A percentile compares a stretch with the other conserved stretches of the same genome.
phyloP scores from a whole-genome alignment of 345 rosid genomes.

The Gossypium herbaceum region DNA sequence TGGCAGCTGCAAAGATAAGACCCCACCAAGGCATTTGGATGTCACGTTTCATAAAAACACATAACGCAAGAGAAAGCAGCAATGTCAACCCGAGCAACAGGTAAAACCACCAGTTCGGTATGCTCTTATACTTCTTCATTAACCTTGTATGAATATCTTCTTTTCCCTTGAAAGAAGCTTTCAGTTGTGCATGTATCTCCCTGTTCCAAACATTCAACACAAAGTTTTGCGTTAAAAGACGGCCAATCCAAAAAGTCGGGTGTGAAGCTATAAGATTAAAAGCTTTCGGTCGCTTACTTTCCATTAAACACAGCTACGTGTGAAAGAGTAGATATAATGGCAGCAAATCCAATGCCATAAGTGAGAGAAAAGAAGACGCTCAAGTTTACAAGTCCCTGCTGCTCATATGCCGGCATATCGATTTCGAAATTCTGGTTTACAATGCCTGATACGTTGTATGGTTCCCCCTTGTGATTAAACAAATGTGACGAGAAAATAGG shows the following conservation, averaged over 20 bases:
- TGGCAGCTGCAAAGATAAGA: constrained; percentile 44
- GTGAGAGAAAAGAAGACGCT: constrained; percentile 46
- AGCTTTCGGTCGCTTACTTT: constrained; percentile 35
- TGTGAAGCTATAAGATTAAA: constrained; percentile 13
- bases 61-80: constrained; percentile 39
- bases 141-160: constrained; percentile 56
- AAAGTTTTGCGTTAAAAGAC: not conserved
- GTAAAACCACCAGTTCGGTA: constrained; percentile 62
- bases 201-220: constrained; percentile 23
- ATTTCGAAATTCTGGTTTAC: constrained; percentile 50
- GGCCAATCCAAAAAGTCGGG: constrained; percentile 27
- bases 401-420: constrained; percentile 32
- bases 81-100: constrained; percentile 31
- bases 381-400: constrained; percentile 43
- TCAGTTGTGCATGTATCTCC: constrained; percentile 41
- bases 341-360: constrained; percentile 63
- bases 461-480: constrained; percentile 31
- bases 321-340: constrained; percentile 42
- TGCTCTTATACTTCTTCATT: constrained; percentile 54
- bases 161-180: constrained; percentile 42
- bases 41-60: constrained; percentile 46
- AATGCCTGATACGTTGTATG: constrained; percentile 43
- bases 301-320: constrained; percentile 62
- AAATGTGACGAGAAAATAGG: constrained; percentile 53
- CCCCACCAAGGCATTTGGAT: constrained; percentile 71